Evolutionary conservation across 192 early-diverging fungal genomes (phyloP), one percentile per base, ranked within the genome.

Genomic region (Entomortierella parvispora): DNA sequence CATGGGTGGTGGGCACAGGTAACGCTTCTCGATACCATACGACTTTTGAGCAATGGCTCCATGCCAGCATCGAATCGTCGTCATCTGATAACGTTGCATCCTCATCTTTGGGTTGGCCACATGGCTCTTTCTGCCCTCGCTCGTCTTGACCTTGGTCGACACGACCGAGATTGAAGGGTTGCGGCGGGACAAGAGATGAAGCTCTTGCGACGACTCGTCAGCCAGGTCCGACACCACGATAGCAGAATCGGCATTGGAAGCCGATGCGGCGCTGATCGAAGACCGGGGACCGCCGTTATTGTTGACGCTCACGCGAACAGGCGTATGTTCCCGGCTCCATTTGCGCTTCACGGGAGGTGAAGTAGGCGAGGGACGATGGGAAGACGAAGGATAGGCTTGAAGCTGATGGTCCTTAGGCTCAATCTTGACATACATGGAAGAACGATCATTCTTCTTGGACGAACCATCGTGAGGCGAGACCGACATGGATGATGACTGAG

Each of bases 1-100:
- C 32, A 92, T 87, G 7, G 93, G 93, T 37, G 93, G 91, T 47
- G 93, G 91, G 61, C 91, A 92, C 50, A 92, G 74, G 72, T 92
- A 93, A 11, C 96, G 88, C 76, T 96, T 97, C 71, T 97, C 96
- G 71, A 87, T 88, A 29, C 95, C 96, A 84, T 97, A 97, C 3
- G 93, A 95, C 82, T 97, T 97, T 83, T 97, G 96, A 1, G 92
- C 95, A 20, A 95, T 94, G 1, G 89, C 75, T 5, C 93, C 90
- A 43, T 95, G 93, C 70, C 90, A 86, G 71, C 94, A 91, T 12
- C 93, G 86, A 25, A 97, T 88, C 12, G 94, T 94, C 12, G 89
- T 88, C 81, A 84, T 85, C 46, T 77, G 80, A 42, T 63, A 71
- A 18, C 66, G 69, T 50, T 69, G 74, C 65, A 77, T 68, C 28